Percentiles rank a stretch among this genome's conserved stretches.
Evolutionary conservation across 163 green algal species (phyloP).

Genomic region (Smithsoniella earleae): DNA sequence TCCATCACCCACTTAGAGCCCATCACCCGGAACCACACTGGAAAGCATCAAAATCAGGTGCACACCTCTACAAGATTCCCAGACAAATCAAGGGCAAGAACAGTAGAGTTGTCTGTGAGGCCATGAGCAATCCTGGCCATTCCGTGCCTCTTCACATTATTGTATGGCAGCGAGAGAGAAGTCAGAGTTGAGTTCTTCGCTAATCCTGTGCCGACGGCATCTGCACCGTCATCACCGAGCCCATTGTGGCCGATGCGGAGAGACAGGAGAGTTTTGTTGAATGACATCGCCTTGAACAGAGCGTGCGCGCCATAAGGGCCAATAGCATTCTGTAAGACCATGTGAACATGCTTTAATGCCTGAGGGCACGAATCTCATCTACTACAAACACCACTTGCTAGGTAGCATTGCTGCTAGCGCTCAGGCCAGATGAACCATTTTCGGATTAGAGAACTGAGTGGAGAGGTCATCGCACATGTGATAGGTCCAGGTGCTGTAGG

Average conservation of each 20-base stretch:
- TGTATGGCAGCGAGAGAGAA: neutral
- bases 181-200: neutral
- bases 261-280: neutral
- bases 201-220: neutral
- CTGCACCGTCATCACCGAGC: neutral
- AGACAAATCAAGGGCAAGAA: neutral
- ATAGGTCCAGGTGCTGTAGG: neutral
- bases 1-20: no score
- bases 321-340: neutral
- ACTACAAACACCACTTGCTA: no score
- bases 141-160: neutral
- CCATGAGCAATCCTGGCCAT: neutral
- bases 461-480: constrained; percentile 9
- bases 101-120: neutral
- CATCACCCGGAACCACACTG: no score
- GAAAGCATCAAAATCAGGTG: neutral
- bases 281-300: neutral
- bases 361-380: no score
- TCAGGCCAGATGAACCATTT: no score
- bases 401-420: no score
- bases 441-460: no score
- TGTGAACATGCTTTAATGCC: neutral
- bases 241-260: neutral
- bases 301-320: neutral
- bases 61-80: constrained; percentile 1